Evolutionary conservation across 768 basidiomycete genomes (phyloP).

Genomic region (Dioszegia aurantiaca): DNA sequence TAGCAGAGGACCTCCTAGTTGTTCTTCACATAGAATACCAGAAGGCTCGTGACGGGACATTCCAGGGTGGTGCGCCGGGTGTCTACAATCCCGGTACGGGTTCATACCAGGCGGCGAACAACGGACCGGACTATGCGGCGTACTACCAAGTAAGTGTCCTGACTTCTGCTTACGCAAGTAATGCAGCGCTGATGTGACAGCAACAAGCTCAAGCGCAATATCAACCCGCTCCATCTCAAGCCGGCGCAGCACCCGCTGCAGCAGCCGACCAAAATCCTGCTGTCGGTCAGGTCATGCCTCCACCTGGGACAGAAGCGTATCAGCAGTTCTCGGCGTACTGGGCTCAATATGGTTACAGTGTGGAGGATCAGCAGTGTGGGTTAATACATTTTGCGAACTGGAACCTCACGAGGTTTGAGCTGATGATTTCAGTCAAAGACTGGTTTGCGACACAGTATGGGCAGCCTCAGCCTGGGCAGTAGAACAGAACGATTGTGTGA

Average conservation of each 20-base stretch:
- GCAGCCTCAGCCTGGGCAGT: conserved; percentile 30
- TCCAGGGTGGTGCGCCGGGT: conserved; percentile 30
- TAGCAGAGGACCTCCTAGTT: conserved; percentile 82
- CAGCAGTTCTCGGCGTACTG: conserved; percentile 50
- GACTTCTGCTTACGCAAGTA: no score
- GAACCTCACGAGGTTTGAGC: background rate
- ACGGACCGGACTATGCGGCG: conserved; percentile 34
- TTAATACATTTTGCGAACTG: background rate
- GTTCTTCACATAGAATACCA: conserved; percentile 85
- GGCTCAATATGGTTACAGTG: conserved; percentile 51
- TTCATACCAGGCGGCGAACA: conserved; percentile 19
- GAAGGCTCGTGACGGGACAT: conserved; percentile 61
- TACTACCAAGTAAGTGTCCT: conserved; percentile 45
- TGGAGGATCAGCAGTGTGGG: conserved; percentile 51
- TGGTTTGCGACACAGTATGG: conserved; percentile 48
- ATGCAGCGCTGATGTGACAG: conserved; percentile 3
- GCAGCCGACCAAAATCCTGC: conserved; percentile 23
- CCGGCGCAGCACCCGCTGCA: conserved; percentile 27
- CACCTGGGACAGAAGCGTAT: conserved; percentile 38
- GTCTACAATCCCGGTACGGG: conserved; percentile 41
- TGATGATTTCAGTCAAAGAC: conserved; percentile 41
- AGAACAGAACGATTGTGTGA: background rate
- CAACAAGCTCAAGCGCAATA: conserved; percentile 26
- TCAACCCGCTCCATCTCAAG: conserved; percentile 20
- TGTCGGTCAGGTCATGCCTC: conserved; percentile 24